phyloP scores from a whole-genome alignment of 768 basidiomycete genomes.

The Amanita thiersii region DNA sequence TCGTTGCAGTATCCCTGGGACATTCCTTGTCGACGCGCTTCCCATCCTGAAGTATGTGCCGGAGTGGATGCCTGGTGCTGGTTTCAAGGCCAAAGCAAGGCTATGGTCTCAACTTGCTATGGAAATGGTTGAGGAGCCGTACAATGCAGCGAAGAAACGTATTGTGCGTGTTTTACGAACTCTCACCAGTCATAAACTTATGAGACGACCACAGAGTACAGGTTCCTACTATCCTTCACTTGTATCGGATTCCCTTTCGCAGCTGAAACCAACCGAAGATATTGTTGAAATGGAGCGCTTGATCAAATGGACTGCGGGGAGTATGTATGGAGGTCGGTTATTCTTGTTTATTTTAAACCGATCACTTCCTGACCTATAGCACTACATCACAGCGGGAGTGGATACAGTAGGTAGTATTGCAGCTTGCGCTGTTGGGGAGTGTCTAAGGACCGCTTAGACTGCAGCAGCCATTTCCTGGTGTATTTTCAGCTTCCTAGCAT shows the following conservation, averaged over 20 bases:
- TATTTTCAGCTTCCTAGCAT: not conserved
- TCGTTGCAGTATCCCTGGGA: too few species aligned
- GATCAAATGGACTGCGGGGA: conserved; percentile 33
- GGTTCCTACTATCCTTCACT: conserved; percentile 36
- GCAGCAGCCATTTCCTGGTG: not conserved
- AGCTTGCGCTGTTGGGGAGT: not conserved
- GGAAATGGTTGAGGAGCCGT: conserved; percentile 36
- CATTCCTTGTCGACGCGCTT: too few species aligned
- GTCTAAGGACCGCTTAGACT: not conserved
- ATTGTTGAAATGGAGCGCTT: conserved; percentile 23
- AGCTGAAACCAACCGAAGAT: not conserved
- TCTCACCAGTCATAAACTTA: conserved; percentile 1
- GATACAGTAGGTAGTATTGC: conserved; percentile 26
- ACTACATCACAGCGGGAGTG: conserved; percentile 29
- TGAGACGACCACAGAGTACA: conserved; percentile 26
- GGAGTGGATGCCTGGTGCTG: too few species aligned
- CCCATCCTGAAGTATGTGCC: too few species aligned
- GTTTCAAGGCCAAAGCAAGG: too few species aligned
- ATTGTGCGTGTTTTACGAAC: conserved; percentile 26
- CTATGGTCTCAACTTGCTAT: conserved; percentile 26
- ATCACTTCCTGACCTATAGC: too few species aligned
- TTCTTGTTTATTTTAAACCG: too few species aligned
- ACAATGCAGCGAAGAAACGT: conserved; percentile 32
- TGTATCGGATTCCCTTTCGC: conserved; percentile 22
- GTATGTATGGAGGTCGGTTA: conserved; percentile 18